These are phyloP conservation scores for Rhodosporidiobolus odoratus DNA, from an alignment of 768 basidiomycete genomes.

Conservation along the genomic window DNA sequence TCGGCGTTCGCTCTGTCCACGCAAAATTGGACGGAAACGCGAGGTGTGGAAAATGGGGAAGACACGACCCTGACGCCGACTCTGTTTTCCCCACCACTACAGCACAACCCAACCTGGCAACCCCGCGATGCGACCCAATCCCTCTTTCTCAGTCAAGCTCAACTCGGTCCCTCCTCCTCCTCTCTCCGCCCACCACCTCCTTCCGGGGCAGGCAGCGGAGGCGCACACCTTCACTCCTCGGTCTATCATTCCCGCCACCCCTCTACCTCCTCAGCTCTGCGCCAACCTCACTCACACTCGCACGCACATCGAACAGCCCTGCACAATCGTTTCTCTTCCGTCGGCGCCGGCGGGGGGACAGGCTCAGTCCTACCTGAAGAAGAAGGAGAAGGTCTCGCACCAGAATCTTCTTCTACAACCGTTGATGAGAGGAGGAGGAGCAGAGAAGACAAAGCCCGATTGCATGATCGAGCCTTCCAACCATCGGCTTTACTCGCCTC, in stretches of 20 bases:
- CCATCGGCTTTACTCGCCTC: too few relatives aligned
- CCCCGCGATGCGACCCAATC: slow-evolving; percentile 86
- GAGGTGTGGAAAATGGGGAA: too few relatives aligned
- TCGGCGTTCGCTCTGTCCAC: background rate
- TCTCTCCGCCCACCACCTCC: background rate
- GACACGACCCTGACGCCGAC: too few relatives aligned
- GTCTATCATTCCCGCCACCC: too few relatives aligned
- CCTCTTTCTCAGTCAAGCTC: slow-evolving; percentile 77
- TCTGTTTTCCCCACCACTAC: background rate
- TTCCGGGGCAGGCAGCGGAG: background rate
- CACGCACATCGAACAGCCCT: background rate
- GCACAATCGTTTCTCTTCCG: background rate
- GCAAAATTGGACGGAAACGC: too few relatives aligned
- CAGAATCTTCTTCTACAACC: too few relatives aligned
- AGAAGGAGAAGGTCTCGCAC: too few relatives aligned
- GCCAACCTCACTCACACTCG: slow-evolving; percentile 2
- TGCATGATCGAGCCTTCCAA: too few relatives aligned
- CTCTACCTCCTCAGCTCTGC: background rate
- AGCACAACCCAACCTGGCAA: slow-evolving; percentile 70
- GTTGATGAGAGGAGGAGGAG: too few relatives aligned
- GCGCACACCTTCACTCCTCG: background rate
- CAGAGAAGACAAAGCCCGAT: too few relatives aligned
- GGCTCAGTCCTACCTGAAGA: too few relatives aligned
- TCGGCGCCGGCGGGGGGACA: background rate
- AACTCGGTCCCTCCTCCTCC: slow-evolving; percentile 36